Base-by-base conservation (phyloP, 2,329 filamentous ascomycete genomes). In the Diaporthe sp. region DNA sequence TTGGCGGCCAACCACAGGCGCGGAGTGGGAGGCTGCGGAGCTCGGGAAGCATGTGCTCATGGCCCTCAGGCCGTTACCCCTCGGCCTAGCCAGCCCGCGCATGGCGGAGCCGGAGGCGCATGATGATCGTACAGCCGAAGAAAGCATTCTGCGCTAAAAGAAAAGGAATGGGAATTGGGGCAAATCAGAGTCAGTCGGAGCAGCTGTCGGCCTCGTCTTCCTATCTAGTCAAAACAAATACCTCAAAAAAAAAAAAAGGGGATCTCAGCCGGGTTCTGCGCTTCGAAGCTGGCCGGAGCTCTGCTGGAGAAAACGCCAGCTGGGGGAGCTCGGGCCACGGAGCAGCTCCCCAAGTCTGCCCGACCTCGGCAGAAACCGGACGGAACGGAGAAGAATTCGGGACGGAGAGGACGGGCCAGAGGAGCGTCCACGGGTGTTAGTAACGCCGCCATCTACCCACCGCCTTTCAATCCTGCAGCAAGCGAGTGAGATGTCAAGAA, bases 341-440 rank as follows among this genome's bases (percentile, higher is more conserved):
- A 22, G 42, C 42, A 32, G 50, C 39, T 15, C 51, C 30, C 66
- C 61, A 61, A 59, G n/a, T 56, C 32, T 69, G 13, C 66, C 71
- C 71, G 71, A 66, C 39, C 22, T 75, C 74, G 74, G 74, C 74
- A 56, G 66, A 75, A 75, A 59, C 63, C 73, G 73, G 73, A 73
- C 68, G 51, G 53, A 2, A 32, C 35, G 68, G 51, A 58, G 12
- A 58, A 58, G 30, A 51, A 15, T n/a, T 37, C 63, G 44, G 61
- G 30, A 66, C 63, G 63, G 63, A 32, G 42, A 37, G 13, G 44
- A 51, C 63, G 63, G 63, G 13, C 22, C 30, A 66, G 2, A 25
- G 42, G 12, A 42, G 59, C n/a, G 25, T 10, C 35, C 39, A 42
- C 39, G 22, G 13, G 8, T 61, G 56, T 25, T 27, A 19, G 42